Evolutionary conservation across 192 early-diverging fungal genomes (phyloP), one percentile per base, ranked within the genome.

Genomic region (Dissophora ornata): DNA sequence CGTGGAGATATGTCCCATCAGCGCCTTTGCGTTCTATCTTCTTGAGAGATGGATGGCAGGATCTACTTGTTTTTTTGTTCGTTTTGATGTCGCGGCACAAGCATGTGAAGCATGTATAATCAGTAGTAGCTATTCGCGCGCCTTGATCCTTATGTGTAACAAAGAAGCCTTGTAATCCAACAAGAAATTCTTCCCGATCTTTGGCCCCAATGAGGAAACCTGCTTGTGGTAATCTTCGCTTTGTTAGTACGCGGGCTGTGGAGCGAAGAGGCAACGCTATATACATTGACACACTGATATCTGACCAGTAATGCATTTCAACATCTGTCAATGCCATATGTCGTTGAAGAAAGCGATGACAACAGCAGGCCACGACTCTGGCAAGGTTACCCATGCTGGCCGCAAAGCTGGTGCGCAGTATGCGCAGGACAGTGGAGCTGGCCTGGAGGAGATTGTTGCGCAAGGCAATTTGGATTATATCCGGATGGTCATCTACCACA

Each of bases 371-470:
- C 18, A 42, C 24, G 25, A 5, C 9, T 57, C 36, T 18, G 11
- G 4, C 34, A 57, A 57, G 24, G 55, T 42, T 22, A 60, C 57
- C 15, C 59, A 62, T 50, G 59, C 30, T 32, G 59, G 59, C 15
- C 38, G 51, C 8, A 15, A 22, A 46, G 41, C 57, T 16, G 57
- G 57, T 12, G 57, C 57, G 21, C 57, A 59, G 29, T 13, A 25
- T 19, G 57, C 57, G 4, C 57, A 59, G 12, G 4, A 2, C 4
- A 25, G 9, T 19, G 57, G 57, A 12, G 57, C 57, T 12, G 11
- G 7, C 1, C 25, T 59, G 1, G 44, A 45, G 42, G 57, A 59
- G 41, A 59, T 59, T 30, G 57, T 44, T 4, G 42, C 45, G 41
- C 57, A 59, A 4, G 57, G 57, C 8, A 46, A 30, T 21, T 47